These are phyloP conservation scores for Nakataea oryzae DNA, from an alignment of 2,329 filamentous ascomycete genomes.

Conservation along the genomic window DNA sequence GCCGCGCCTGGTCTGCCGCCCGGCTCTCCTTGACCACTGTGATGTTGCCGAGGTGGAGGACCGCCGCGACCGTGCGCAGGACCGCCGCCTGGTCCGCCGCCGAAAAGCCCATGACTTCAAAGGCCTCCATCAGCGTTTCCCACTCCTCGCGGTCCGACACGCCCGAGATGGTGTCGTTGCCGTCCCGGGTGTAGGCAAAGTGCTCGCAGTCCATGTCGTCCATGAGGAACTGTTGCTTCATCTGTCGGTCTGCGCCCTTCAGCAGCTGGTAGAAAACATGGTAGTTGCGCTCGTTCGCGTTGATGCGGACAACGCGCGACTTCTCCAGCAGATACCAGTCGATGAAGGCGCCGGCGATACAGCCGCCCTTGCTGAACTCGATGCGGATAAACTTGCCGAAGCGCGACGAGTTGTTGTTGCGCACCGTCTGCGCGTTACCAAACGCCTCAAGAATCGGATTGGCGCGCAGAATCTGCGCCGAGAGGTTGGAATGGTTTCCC, in stretches of 20 bases:
- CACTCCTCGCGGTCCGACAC: constrained; percentile 89
- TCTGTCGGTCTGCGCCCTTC: constrained; percentile 63
- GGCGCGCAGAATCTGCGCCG: constrained; percentile 89
- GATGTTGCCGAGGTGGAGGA: constrained; percentile 90
- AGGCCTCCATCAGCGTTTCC: constrained; percentile 82
- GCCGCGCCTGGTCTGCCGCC: constrained; percentile 78
- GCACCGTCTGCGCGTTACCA: constrained; percentile 93
- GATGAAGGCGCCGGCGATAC: constrained; percentile 92
- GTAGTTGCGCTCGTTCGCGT: constrained; percentile 84
- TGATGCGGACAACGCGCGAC: constrained; percentile 88
- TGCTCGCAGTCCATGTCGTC: constrained; percentile 67
- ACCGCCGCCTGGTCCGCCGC: constrained; percentile 76
- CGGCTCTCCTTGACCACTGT: constrained; percentile 83
- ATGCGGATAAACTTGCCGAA: constrained; percentile 99
- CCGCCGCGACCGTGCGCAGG: constrained; percentile 77
- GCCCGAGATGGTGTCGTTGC: constrained; percentile 83
- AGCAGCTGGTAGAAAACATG: constrained; percentile 96
- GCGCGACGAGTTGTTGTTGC: constrained; percentile 96
- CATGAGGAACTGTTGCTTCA: constrained; percentile 70
- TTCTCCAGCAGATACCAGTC: constrained; percentile 98
- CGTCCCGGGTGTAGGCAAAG: constrained; percentile 84
- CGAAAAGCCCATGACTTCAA: constrained; percentile 86
- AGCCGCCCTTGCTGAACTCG: constrained; percentile 77
- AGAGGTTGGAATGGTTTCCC: constrained; percentile 58
- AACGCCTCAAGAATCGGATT: constrained; percentile 98